These are phyloP conservation scores for Tremellales sp. DNA, from an alignment of 1,284 basidiomycete species.

Conservation along the genomic window DNA sequence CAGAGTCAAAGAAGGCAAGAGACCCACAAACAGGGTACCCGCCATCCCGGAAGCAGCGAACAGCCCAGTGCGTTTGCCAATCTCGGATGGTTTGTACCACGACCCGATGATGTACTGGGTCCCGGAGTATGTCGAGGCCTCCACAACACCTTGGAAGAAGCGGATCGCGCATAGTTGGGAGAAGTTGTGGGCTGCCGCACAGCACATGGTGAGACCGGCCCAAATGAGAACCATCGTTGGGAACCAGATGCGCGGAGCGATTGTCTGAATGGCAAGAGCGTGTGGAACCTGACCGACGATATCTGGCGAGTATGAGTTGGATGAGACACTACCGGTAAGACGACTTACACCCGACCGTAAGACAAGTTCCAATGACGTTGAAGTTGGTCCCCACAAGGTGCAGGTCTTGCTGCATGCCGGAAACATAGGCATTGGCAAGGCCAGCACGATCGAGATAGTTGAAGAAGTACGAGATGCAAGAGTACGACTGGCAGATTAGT, in stretches of 20 bases:
- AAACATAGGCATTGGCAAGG: not conserved
- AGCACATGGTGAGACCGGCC: constrained; percentile 9
- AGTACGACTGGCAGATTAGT: not conserved
- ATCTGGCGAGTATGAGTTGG: no score
- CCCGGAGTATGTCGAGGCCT: constrained; percentile 70
- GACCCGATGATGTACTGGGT: constrained; percentile 59
- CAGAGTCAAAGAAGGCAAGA: constrained; percentile 1
- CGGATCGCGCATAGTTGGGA: constrained; percentile 64
- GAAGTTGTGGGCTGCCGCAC: constrained; percentile 17
- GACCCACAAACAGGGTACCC: constrained; percentile 11
- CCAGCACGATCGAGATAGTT: not conserved
- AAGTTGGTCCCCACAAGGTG: constrained; percentile 5
- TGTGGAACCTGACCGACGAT: not conserved
- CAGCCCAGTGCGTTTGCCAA: constrained; percentile 9
- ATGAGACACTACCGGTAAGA: no score
- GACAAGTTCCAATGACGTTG: not conserved
- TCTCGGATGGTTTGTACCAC: constrained; percentile 11
- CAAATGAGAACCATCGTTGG: constrained; percentile 5
- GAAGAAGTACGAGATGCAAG: not conserved
- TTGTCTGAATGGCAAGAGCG: not conserved
- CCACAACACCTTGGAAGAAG: constrained; percentile 68
- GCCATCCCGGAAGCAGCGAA: constrained; percentile 10
- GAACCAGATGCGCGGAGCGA: not conserved
- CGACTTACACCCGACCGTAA: not conserved
- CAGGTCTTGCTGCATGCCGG: not conserved